Conservation (phyloP, 805 yeast genomes). For the Candida mattraensis region DNA sequence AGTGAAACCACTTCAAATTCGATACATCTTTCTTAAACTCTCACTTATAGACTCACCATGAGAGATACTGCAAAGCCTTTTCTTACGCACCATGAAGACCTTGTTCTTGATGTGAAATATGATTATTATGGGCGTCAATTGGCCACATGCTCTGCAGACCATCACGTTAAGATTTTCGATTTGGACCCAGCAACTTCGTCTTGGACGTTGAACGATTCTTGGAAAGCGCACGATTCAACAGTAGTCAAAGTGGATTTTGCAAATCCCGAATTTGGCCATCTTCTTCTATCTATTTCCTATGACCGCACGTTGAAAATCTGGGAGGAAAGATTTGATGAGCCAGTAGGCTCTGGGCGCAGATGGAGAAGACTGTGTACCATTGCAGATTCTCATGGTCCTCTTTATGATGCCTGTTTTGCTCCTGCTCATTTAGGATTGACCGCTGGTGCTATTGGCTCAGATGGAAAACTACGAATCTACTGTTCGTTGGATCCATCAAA, state of each 20-base stretch:
- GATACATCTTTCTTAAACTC: no score
- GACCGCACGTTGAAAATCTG: constrained; percentile 88
- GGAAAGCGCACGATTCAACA: constrained; percentile 94
- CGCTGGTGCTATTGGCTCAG: constrained; percentile 85
- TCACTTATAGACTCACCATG: no score
- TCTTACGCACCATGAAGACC: constrained; percentile 88
- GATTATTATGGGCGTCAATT: constrained; percentile 90
- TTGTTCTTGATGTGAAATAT: constrained; percentile 85
- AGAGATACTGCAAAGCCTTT: constrained; percentile 60
- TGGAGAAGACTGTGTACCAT: constrained; percentile 77
- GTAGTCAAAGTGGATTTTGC: constrained; percentile 88
- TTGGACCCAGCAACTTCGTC: constrained; percentile 61
- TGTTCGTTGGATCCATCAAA: constrained; percentile 92
- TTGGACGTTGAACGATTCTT: constrained; percentile 85
- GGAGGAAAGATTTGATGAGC: constrained; percentile 85
- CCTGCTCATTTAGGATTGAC: constrained; percentile 81
- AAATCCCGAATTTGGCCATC: constrained; percentile 87
- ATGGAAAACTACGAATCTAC: constrained; percentile 80
- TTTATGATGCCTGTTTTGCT: constrained; percentile 87
- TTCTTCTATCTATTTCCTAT: constrained; percentile 84
- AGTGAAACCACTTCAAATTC: not conserved
- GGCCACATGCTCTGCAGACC: constrained; percentile 95
- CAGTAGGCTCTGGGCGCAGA: constrained; percentile 73
- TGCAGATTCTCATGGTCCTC: constrained; percentile 85
- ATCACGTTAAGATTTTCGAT: constrained; percentile 87